Evolutionary conservation across 2,329 filamentous ascomycete genomes (phyloP).

Genomic region (Fusarium tricinctum): DNA sequence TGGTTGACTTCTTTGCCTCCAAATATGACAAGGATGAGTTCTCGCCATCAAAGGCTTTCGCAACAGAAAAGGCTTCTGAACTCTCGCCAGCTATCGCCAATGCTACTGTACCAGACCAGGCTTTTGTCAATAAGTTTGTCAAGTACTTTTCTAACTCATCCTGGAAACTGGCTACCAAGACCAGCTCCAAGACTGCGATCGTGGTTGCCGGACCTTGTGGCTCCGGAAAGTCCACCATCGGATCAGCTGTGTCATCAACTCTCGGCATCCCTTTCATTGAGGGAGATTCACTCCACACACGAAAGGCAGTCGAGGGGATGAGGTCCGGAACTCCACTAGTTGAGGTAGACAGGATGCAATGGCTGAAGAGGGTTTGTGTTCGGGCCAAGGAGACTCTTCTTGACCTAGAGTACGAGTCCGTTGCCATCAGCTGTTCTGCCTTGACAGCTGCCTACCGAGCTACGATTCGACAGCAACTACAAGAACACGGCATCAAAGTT

Average conservation of each 20-base stretch:
- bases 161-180: constrained; percentile 53
- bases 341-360: constrained; percentile 52
- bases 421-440: constrained; percentile 58
- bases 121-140: constrained; percentile 57
- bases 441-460: constrained; percentile 54
- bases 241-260: constrained; percentile 48
- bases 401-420: constrained; percentile 48
- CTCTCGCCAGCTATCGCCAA: constrained; percentile 61
- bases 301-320: constrained; percentile 53
- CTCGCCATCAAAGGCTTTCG: constrained; percentile 58
- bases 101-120: constrained; percentile 52
- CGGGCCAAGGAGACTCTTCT: constrained; percentile 45
- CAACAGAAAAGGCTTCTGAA: constrained; percentile 56
- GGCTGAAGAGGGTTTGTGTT: constrained; percentile 50
- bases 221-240: constrained; percentile 58
- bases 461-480: constrained; percentile 46
- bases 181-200: constrained; percentile 47
- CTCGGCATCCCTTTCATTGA: constrained; percentile 56
- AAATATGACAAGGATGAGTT: constrained; percentile 60
- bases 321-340: constrained; percentile 48
- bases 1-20: constrained; percentile 64
- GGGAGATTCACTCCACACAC: constrained; percentile 57
- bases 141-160: constrained; percentile 53
- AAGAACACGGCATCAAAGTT: constrained; percentile 41
- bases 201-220: constrained; percentile 58